Base-by-base conservation (phyloP, 2,329 filamentous ascomycete genomes). In the Diaporthe aspalathi region DNA sequence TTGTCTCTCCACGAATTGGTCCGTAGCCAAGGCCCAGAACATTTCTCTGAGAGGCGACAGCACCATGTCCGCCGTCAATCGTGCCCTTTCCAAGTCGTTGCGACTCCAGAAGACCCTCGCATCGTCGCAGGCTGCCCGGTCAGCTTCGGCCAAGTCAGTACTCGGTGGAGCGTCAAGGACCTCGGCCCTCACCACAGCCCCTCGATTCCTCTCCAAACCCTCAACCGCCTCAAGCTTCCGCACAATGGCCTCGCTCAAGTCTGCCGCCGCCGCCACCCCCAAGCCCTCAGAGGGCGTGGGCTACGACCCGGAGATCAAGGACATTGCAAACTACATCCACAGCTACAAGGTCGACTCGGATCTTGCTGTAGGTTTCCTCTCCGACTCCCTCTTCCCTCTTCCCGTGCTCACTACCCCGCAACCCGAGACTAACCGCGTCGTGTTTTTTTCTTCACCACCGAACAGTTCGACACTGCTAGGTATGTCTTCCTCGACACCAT, bases 401-500 rank as follows among this genome's bases (percentile, higher is more conserved):
- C 9, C 32, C 32, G 9, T n/a, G 16, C n/a, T 7, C 49, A 6
- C 49, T 68, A 54, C 68, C 67, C 66, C 63, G 47, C 73, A 63
- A 53, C 74, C 60, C 74, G 74, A 63, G 70, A 67, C 75, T 75
- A 75, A 74, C 73, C 70, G 74, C 71, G 29, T 62, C 32, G n/a
- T 45, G 57, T 35, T 16, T 11, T 70, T 65, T 57, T 16, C 27
- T 35, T 63, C 50, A 35, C 71, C 49, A 56, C 67, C n/a, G 14
- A 74, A 74, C 76, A 96, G 93, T 97, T 93, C 81, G 96, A 99
- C 83, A 99, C 96, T 62, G 96, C 96, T 74, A 92, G 96, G 84
- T 95, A 94, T 86, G 95, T 98, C 76, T 94, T 99, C 83, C 90
- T 98, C 80, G 96, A 99, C 83, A 98, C 96, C 70, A 89, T 99